A percentile compares a stretch with the other conserved stretches of the same genome.
These are phyloP conservation scores for Symbiodinium pilosum DNA, from an alignment of 73 alveolate species.

Conservation along the genomic window DNA sequence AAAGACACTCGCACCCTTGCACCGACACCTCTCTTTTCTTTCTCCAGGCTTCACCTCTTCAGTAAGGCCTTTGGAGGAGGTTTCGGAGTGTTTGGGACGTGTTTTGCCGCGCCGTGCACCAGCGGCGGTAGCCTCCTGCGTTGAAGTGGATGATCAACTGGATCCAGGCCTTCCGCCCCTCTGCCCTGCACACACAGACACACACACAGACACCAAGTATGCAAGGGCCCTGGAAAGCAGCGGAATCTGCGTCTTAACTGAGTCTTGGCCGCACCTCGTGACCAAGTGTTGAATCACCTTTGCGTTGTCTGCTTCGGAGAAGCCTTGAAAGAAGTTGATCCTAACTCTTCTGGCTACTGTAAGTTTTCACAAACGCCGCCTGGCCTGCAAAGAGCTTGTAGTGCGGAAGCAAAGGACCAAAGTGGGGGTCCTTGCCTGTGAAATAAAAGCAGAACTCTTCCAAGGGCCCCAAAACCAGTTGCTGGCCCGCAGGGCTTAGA, in stretches of 20 bases:
- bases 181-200: neutral
- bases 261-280: neutral
- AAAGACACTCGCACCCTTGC: too few species aligned
- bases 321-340: too few species aligned
- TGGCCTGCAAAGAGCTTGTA: neutral
- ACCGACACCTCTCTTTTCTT: too few species aligned
- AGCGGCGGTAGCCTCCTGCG: slow-evolving; percentile 40
- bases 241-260: too few species aligned
- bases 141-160: slow-evolving; percentile 38
- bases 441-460: slow-evolving; percentile 25
- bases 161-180: slow-evolving; percentile 34
- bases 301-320: neutral
- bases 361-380: too few species aligned
- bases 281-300: neutral
- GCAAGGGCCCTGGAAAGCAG: too few species aligned
- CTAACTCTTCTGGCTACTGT: too few species aligned
- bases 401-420: slow-evolving; percentile 43
- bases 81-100: neutral
- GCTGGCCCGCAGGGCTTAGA: neutral
- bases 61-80: neutral
- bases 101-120: neutral
- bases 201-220: neutral
- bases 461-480: neutral
- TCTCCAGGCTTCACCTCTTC: too few species aligned
- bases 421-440: slow-evolving; percentile 60